Evolutionary conservation across 495 filamentous ascomycete genomes (phyloP), one percentile per base, ranked within the genome.

Genomic region (Acidomyces sp.): DNA sequence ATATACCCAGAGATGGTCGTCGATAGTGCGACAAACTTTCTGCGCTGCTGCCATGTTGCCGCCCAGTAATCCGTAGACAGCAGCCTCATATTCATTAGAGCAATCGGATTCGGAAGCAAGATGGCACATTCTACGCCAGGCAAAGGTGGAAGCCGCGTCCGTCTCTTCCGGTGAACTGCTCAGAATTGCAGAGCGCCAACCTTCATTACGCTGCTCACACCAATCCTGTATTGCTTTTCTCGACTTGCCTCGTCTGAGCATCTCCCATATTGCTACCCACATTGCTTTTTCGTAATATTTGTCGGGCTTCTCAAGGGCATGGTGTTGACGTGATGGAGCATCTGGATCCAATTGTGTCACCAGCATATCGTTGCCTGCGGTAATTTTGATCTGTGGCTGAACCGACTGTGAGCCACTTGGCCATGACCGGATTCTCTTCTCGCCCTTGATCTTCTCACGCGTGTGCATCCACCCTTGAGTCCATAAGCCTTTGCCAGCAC

Each of bases 311-410:
- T 88, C 78, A 20, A 96, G 60, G 26, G 64, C 68, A 23, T 77
- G 72, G 21, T 67, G 67, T 60, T 96, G 86, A 35, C 90, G 74
- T 26, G 74, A 76, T 11, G 77, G 66, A 4, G 87, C 83, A 69
- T 99, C 90, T 4, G 92, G 92, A 46, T 99, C 90, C 18, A 99
- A 66, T 53, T 93, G 82, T n/a, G 85, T 92, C 31, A 95, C 69
- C 3, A 94, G 53, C 4, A 72, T 55, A 55, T 74, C 70, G 27
- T 75, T 74, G 23, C 68, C 64, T 20, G 75, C 72, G 3, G 69
- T 62, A 34, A 64, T 71, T 28, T 72, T 22, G 22, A 56, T 54
- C 28, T 46, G 56, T 39, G 76, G 67, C 23, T 70, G 67, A 39
- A 68, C 65, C 26, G 71, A 64, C 19, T 77, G 66, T 32, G 65